Base-by-base conservation (phyloP, 768 basidiomycete genomes). In the Chlorophyllum brunneum region DNA sequence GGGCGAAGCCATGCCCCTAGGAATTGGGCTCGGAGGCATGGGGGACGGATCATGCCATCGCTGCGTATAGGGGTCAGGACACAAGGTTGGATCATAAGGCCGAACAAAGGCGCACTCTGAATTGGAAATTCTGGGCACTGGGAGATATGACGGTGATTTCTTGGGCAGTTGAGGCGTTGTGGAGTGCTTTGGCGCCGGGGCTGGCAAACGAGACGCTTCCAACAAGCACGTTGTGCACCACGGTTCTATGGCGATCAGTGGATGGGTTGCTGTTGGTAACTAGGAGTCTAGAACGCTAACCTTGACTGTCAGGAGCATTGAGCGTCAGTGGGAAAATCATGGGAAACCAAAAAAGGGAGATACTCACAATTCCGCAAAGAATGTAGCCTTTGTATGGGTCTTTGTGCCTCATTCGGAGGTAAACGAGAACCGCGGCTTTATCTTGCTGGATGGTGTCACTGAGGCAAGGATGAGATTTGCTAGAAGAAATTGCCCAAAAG, bases 131-230 rank as follows among this genome's bases (percentile, higher is more conserved):
- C 22, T 70, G 65, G 5, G 78, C 76, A 23, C 66, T 69, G 30
- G 86, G 85, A 1, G 86, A 81, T 47, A 90, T 78, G 26, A 91
- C 81, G 16, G 81, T 81, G 56, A 91, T 81, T 68, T 91, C 88
- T 66, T 89, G 87, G 0, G 88, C 89, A 0, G 88, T 91, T 11
- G 88, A 88, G 13, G 85, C 86, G 60, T 84, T 89, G 61, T 90
- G 86, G 59, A 90, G 74, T 0, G 86, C 83, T 63, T 88, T 88
- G 20, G 81, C 80, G 6, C 84, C 83, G 7, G 86, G 83, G 39
- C 79, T 78, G 3, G 88, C 88, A 61, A 86, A 88, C 1, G 89
- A 88, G 27, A 92, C 83, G 56, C 85, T 86, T 31, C 88, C 88
- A 26, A 87, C 85, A 38, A 86, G 66, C 6, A 86, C 84, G 56